Base-by-base conservation (phyloP, 345 rosid species). In the Hypericum androsaemum region DNA sequence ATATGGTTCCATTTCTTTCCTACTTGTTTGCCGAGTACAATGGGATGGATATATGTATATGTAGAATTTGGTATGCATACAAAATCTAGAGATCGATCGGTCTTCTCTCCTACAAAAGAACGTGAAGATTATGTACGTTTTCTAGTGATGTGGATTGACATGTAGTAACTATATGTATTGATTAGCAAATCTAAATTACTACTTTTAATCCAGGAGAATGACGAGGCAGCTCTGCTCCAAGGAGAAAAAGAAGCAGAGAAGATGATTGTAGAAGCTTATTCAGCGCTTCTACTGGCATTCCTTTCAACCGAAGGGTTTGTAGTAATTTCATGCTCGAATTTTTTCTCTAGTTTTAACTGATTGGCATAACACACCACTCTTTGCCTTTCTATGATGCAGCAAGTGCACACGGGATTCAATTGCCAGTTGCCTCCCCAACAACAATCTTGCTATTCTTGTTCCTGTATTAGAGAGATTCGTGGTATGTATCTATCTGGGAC, bases 181-280 rank as follows among this genome's bases (percentile, higher is more conserved):
- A 46, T 10, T 37, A 86, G 36, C 22, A 35, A 13, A 47, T 54
- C 37, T 10, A 41, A 41, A 10, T 7, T 9, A 35, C 7, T 10
- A 36, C 39, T 10, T 9, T 7, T 12, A 11, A 11, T 44, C 36
- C 44, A 50, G 37, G 69, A 83, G 92, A 75, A 88, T 54, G 89
- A 80, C 38, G 95, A 88, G 53, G 94, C 74, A 52, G 79, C 83
- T 47, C 32, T 94, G 64, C 67, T 81, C 64, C 81, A 88, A 77
- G 94, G 94, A 35, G 97, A 94, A 74, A 94, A 88, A 71, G 99
- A 88, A 76, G 95, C 95, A 0, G 99, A 86, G 75, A 88, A 83
- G 80, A 94, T 82, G 97, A 88, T 94, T 47, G 83, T 94, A 15
- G 99, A 86, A 78, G 99, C 95, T 50, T 94, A 94, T 64, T 64